Base-by-base conservation (phyloP, 2,329 filamentous ascomycete species). In the Ceratocystis cubensis region DNA sequence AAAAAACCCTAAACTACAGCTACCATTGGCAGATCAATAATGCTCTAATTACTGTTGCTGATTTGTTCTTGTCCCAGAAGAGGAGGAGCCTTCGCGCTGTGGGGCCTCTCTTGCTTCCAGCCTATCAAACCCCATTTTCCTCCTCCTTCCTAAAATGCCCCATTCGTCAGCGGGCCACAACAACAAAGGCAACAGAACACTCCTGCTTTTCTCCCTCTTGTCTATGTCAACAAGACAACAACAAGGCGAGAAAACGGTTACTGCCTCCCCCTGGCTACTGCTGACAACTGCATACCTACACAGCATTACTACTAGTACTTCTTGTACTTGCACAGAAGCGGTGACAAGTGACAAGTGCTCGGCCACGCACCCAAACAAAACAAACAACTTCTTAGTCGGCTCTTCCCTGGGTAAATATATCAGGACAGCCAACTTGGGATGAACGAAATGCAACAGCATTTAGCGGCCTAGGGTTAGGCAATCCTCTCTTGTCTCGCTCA, bases 391-490 rank as follows among this genome's bases (percentile, higher is more conserved):
- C 48, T 50, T 44, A 3, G 20, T n/a, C 41, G 61, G 61, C 44
- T 63, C 15, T 28, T 46, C 17, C 41, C 10, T 30, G 61, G 61
- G 22, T 63, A 63, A 63, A 63, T 45, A 37, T 28, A 63, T 50
- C 61, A 50, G 37, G 13, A 48, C 61, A 41, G 1, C 10, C 33
- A 30, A 57, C 53, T 57, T 57, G 22, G 13, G 28, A 57, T 57
- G 28, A 57, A 33, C 13, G 10, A 57, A 33, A 57, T 57, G 28
- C 53, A 17, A 57, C 53, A 20, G 15, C 13, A 63, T 63, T 63
- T 45, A 22, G 10, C 5, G 20, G 53, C 7, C 37, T 59, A 45
- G 15, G 41, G 50, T 45, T 59, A 61, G 37, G 10, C 37, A 15
- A 4, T 41, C 10, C 37, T 13, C 37, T 41, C 37, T 41, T 13